Conservation (phyloP, 495 filamentous ascomycete genomes). For the Hypoxylon lenormandii region DNA sequence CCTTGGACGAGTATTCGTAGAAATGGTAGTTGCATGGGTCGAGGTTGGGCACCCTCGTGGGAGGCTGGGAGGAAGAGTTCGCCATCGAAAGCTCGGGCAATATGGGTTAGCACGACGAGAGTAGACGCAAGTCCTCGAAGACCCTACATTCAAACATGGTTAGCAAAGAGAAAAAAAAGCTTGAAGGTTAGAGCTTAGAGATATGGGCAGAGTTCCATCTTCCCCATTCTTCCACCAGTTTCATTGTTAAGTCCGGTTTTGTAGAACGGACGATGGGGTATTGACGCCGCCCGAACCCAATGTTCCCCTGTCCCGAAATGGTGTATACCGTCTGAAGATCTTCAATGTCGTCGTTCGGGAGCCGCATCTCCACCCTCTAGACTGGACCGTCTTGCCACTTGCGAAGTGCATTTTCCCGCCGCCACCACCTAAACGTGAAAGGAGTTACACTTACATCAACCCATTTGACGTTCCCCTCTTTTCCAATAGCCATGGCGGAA, state of each 20-base stretch:
- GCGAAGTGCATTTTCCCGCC: not conserved
- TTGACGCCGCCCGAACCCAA: conserved; percentile 5
- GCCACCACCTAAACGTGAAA: not conserved
- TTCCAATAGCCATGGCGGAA: conserved; percentile 56
- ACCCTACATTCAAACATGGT: conserved; percentile 58
- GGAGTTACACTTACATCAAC: conserved; percentile 68
- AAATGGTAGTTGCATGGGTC: conserved; percentile 69
- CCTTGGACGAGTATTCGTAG: conserved; percentile 73
- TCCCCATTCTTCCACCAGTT: not conserved
- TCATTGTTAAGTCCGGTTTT: not conserved
- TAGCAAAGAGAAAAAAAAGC: conserved; percentile 5
- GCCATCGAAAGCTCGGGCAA: conserved; percentile 70
- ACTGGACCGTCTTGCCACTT: not conserved
- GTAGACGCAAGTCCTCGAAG: conserved; percentile 73
- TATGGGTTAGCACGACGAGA: conserved; percentile 72
- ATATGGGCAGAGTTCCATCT: not conserved
- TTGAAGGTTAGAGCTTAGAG: not conserved
- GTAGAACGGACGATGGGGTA: not conserved
- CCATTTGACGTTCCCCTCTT: conserved; percentile 74
- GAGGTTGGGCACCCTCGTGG: conserved; percentile 59
- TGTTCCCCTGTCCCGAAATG: not conserved
- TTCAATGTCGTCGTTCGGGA: no score
- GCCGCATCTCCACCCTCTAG: no score
- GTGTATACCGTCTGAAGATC: no score
- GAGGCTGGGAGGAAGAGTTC: conserved; percentile 68